phyloP scores from a whole-genome alignment of 1,284 basidiomycete species.

The Thelephora terrestris region DNA sequence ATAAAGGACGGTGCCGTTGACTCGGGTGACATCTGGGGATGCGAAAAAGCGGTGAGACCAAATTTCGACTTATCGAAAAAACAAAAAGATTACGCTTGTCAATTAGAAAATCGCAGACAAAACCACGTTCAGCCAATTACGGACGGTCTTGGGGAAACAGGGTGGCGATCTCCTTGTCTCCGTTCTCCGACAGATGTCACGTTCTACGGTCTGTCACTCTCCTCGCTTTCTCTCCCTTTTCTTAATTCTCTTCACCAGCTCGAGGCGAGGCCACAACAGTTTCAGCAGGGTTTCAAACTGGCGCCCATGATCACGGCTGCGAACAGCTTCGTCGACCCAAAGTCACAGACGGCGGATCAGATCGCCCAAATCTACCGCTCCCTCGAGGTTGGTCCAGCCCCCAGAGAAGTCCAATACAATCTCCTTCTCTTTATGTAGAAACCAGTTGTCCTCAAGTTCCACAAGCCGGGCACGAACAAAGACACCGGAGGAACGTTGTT shows the following conservation, averaged over 20 bases:
- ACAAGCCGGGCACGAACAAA: slow-evolving; percentile 20
- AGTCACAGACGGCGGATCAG: slow-evolving; percentile 40
- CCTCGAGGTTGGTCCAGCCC: slow-evolving; percentile 43
- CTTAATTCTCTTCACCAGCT: slow-evolving; percentile 27
- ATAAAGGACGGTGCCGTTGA: slow-evolving; percentile 44
- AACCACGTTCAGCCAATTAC: slow-evolving; percentile 44
- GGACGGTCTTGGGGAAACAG: slow-evolving; percentile 48
- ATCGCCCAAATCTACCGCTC: slow-evolving; percentile 56
- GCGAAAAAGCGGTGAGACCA: slow-evolving; percentile 30
- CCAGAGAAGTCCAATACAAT: slow-evolving; percentile 4
- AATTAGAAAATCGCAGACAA: slow-evolving; percentile 37
- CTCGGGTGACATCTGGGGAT: slow-evolving; percentile 49
- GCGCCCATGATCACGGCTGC: slow-evolving; percentile 55
- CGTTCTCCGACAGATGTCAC: slow-evolving; percentile 54
- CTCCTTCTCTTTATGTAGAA: slow-evolving; percentile 22
- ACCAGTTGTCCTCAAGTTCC: slow-evolving; percentile 27
- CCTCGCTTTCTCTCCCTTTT: not conserved
- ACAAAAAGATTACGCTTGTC: not conserved
- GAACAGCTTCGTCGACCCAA: slow-evolving; percentile 51
- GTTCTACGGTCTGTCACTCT: slow-evolving; percentile 32
- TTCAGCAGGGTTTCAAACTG: slow-evolving; percentile 29
- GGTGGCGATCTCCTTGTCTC: slow-evolving; percentile 68
- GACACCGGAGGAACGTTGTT: slow-evolving; percentile 31
- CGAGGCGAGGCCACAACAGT: slow-evolving; percentile 32
- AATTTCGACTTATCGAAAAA: too few relatives aligned